Base-by-base conservation (phyloP, 225 moss, liverwort and hornwort species). In the Sphagnum tenellum region DNA sequence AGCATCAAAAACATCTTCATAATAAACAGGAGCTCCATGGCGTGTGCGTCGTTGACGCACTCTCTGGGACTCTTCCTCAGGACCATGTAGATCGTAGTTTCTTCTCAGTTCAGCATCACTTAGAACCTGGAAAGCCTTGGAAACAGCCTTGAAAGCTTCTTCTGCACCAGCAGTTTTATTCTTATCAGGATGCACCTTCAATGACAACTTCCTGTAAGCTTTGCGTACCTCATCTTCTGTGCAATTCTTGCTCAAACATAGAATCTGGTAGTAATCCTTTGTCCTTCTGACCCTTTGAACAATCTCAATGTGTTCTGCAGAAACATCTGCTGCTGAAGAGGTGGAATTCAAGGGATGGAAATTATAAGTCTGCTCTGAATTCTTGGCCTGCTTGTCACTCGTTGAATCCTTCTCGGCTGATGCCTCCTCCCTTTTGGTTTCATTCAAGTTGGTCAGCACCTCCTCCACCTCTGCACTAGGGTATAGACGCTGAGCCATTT, bases 111-210 rank as follows among this genome's bases (percentile, higher is more conserved):
- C 98, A 50, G 12, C 78, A 72, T 93, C 83, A 70, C 98, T 89
- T 70, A 98, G 72, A 62, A 85, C 78, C 71, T 79, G 75, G 64
- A 93, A 98, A 59, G 98, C 77, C 75, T 81, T 98, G 44, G 90
- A 93, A 11, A 98, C 98, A 7, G 90, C 77, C 70, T 98, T 98
- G 63, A 98, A 98, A 54, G 98, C 98, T 50, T 98, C 98, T 78
- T 98, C 98, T 55, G 98, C 90, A 4, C 98, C 93, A 7, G 78
- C 0, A 2, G 93, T 87, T 64, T 73, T 90, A 67, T 98, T 98
- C 70, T 98, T 98, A 67, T 98, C 96, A n/a, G 96, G 96, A 73
- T 98, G 96, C 65, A 98, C 96, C 78, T 98, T 98, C 72, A 98
- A 66, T 45, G 96, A 98, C 48, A 98, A 82, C 83, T 98, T 98